Conservation (phyloP, 371 early-diverging fungal species). For the Mucor sp. region DNA sequence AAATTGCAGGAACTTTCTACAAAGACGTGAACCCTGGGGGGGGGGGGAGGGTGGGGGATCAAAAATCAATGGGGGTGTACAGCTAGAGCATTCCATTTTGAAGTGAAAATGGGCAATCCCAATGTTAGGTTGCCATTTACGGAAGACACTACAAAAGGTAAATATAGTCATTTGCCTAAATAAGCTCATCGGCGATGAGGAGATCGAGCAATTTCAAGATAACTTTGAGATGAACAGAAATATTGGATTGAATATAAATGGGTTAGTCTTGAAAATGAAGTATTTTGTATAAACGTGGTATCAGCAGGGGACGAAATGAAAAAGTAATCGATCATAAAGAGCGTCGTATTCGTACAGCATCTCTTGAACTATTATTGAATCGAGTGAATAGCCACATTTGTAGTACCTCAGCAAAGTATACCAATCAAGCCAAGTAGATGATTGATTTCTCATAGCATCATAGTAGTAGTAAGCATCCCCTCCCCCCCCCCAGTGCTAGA, state of each 20-base stretch:
- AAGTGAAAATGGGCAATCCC: background rate
- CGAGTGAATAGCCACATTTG: background rate
- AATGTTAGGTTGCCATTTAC: background rate
- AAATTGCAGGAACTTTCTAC: too few relatives aligned
- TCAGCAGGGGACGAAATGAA: background rate
- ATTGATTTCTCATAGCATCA: background rate
- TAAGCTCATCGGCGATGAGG: background rate
- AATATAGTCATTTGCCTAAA: background rate
- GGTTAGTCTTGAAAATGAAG: background rate
- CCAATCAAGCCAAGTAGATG: background rate
- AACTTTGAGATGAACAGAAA: background rate
- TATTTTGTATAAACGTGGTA: background rate
- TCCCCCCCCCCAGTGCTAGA: too few relatives aligned
- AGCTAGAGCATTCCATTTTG: background rate
- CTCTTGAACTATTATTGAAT: too few relatives aligned
- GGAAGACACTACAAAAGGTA: background rate
- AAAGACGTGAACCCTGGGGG: background rate
- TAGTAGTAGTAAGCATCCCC: too few relatives aligned
- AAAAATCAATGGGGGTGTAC: background rate
- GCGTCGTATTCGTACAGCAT: too few relatives aligned
- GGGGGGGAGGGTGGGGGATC: background rate
- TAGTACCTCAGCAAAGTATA: background rate
- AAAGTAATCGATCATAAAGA: too few relatives aligned
- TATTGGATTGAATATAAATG: background rate
- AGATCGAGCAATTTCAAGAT: background rate